phyloP scores from a whole-genome alignment of 108 stramenopile genomes.

The Skeletonema tropicum region DNA sequence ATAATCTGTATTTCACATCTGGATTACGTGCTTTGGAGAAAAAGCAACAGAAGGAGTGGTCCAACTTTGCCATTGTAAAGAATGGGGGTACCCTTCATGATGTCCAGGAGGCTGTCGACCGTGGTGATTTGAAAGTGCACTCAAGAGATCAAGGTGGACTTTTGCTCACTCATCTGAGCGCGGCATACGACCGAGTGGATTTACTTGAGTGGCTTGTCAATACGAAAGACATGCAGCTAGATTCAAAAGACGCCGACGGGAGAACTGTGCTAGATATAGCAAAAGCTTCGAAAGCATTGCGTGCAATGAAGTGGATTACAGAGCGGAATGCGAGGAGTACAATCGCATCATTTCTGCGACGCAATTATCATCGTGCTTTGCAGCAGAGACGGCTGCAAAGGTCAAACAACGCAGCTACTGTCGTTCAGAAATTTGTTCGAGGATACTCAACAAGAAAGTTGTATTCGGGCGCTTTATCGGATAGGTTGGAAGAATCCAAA shows the following conservation, averaged over 20 bases:
- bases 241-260: not conserved
- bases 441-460: constrained; percentile 3
- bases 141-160: constrained; percentile 12
- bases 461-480: not conserved
- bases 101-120: not conserved
- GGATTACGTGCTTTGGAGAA: not conserved
- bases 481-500: constrained; percentile 14
- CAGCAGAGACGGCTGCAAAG: not conserved
- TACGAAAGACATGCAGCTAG: constrained; percentile 1
- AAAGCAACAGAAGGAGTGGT: not conserved
- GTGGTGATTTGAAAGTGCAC: not conserved
- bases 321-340: not conserved
- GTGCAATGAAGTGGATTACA: not conserved
- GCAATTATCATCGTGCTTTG: not conserved
- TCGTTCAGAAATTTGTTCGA: constrained; percentile 5
- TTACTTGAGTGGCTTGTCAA: constrained; percentile 13
- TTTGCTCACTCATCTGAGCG: constrained; percentile 3
- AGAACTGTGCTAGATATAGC: constrained; percentile 6
- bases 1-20: not conserved
- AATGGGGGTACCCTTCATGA: not conserved
- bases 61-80: constrained; percentile 17
- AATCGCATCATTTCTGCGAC: constrained; percentile 3
- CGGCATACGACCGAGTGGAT: constrained; percentile 18
- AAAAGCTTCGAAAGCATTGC: constrained; percentile 1
- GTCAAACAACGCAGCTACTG: not conserved